These are phyloP conservation scores for Telopea speciosissima DNA, from an alignment of 177 flowering plant species.

Conservation along the genomic window DNA sequence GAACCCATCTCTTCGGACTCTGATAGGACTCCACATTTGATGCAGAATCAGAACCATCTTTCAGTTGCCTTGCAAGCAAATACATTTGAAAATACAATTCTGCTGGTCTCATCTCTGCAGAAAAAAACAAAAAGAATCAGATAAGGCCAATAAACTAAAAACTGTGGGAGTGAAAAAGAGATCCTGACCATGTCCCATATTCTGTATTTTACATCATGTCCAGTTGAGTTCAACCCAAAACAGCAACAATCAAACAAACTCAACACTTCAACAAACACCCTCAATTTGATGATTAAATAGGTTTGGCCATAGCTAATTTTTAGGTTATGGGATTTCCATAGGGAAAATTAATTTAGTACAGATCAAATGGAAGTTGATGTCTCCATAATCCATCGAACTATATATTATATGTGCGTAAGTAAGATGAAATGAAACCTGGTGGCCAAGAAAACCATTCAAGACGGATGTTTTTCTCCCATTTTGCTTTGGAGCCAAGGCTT, in stretches of 20 bases:
- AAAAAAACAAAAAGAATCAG: not conserved
- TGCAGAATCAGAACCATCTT: conserved; percentile 26
- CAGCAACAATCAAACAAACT: not conserved
- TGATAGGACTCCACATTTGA: conserved; percentile 30
- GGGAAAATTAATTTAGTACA: not conserved
- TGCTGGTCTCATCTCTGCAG: conserved; percentile 70
- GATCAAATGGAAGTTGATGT: conserved; percentile 1
- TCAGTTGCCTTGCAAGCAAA: conserved; percentile 48
- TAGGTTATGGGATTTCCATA: not conserved
- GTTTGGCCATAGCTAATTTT: not conserved
- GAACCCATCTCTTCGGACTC: conserved; percentile 48
- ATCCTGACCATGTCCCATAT: not conserved
- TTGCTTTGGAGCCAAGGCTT: conserved; percentile 63
- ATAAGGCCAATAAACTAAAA: not conserved
- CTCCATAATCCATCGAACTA: not conserved
- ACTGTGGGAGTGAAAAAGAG: not conserved
- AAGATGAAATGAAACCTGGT: conserved; percentile 45
- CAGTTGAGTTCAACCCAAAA: not conserved
- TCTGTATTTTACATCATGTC: too few relatives aligned
- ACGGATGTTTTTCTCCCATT: conserved; percentile 63
- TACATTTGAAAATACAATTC: conserved; percentile 90
- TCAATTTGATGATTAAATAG: not conserved
- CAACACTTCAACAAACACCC: not conserved
- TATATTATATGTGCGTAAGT: not conserved
- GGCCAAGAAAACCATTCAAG: conserved; percentile 90